These are phyloP conservation scores for Tylopilus sp. DNA, from an alignment of 768 basidiomycete species.

Conservation along the genomic window DNA sequence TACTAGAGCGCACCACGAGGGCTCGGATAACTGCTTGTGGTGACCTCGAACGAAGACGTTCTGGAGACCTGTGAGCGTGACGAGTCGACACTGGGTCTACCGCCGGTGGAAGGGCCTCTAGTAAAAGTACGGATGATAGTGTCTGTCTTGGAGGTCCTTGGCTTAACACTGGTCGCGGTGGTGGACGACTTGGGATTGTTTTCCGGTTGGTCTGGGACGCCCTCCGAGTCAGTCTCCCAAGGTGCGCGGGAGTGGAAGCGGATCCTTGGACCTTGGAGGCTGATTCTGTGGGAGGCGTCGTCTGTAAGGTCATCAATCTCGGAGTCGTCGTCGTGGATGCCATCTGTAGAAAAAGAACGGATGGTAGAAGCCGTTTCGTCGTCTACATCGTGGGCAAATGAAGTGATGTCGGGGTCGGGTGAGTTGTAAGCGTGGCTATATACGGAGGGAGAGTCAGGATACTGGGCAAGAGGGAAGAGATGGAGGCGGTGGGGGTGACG, in stretches of 20 bases:
- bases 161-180: slow-evolving; percentile 29
- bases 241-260: slow-evolving; percentile 78
- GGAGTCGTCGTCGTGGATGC: slow-evolving; percentile 35
- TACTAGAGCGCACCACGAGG: slow-evolving; percentile 59
- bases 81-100: slow-evolving; percentile 67
- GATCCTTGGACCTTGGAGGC: slow-evolving; percentile 79
- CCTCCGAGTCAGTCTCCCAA: slow-evolving; percentile 61
- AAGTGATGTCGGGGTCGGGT: slow-evolving; percentile 35
- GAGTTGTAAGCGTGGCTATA: slow-evolving; percentile 63
- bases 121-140: slow-evolving; percentile 44
- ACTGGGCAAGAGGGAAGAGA: slow-evolving; percentile 54
- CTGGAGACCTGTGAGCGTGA: slow-evolving; percentile 46
- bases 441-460: slow-evolving; percentile 65
- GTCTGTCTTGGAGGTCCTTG: slow-evolving; percentile 31
- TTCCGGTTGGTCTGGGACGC: slow-evolving; percentile 45
- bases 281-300: slow-evolving; percentile 52
- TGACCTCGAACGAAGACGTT: slow-evolving; percentile 59
- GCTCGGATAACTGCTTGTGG: slow-evolving; percentile 47
- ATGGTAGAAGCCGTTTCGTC: slow-evolving; percentile 40
- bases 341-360: slow-evolving; percentile 28
- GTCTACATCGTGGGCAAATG: slow-evolving; percentile 45
- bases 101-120: slow-evolving; percentile 39
- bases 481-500: slow-evolving; percentile 36
- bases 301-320: slow-evolving; percentile 39
- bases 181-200: slow-evolving; percentile 32